phyloP scores from a whole-genome alignment of 1,284 basidiomycete species.

The Apiotrichum domesticum region DNA sequence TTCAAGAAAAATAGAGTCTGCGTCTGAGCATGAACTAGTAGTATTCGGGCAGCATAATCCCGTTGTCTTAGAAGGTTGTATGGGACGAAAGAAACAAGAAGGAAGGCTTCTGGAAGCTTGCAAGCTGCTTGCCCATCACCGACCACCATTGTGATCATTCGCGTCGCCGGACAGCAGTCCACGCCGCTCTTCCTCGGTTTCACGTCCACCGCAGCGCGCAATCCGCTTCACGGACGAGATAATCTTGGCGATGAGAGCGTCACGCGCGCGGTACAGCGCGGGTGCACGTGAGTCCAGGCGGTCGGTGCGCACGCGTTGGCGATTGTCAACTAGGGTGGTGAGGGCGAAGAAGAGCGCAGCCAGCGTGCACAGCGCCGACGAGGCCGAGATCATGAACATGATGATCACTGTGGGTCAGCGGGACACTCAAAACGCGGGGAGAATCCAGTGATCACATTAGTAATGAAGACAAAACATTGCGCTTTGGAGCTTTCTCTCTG shows the following conservation, averaged over 20 bases:
- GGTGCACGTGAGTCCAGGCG: slow-evolving; percentile 56
- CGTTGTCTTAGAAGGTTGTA: too few species aligned
- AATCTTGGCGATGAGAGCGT: background rate
- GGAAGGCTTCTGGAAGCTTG: too few species aligned
- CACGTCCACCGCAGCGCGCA: slow-evolving; percentile 12
- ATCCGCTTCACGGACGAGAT: background rate
- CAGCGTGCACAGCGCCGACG: slow-evolving; percentile 63
- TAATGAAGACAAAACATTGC: too few species aligned
- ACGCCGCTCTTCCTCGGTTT: slow-evolving; percentile 11
- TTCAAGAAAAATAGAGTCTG: too few species aligned
- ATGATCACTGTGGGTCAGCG: slow-evolving; percentile 57
- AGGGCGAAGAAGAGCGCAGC: slow-evolving; percentile 59
- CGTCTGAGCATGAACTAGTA: too few species aligned
- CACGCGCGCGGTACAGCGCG: slow-evolving; percentile 49
- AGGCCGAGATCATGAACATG: slow-evolving; percentile 82
- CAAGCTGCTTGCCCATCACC: too few species aligned
- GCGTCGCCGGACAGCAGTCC: slow-evolving; percentile 9
- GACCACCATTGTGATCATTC: too few species aligned
- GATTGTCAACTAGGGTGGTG: slow-evolving; percentile 58
- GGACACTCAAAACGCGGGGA: too few species aligned
- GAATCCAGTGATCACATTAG: too few species aligned
- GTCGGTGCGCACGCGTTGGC: slow-evolving; percentile 65
- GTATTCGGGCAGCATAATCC: too few species aligned
- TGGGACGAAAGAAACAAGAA: too few species aligned
- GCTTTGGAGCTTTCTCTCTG: too few species aligned